phyloP scores from a whole-genome alignment of 1,284 basidiomycete species.

The Pseudozyma pruni region DNA sequence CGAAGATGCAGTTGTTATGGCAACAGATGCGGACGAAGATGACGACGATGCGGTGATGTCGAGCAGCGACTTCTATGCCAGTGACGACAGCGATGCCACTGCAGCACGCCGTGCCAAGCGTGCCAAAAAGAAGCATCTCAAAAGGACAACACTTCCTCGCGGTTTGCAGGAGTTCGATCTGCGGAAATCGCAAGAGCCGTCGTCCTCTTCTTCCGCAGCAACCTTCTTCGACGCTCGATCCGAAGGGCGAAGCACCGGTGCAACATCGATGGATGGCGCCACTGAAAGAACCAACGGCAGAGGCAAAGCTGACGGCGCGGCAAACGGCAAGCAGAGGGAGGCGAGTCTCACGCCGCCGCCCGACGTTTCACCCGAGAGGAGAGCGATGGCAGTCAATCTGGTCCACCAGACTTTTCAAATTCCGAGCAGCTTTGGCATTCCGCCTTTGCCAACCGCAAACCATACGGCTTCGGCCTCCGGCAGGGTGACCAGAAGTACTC shows the following conservation, averaged over 20 bases:
- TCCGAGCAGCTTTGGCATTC: constrained; percentile 8
- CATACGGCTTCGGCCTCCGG: background rate
- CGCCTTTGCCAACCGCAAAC: background rate
- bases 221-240: constrained; percentile 1
- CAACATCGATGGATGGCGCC: background rate
- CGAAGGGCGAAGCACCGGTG: background rate
- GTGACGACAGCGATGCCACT: constrained; percentile 21
- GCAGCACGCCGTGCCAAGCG: constrained; percentile 20
- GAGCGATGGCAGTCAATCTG: constrained; percentile 32
- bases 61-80: constrained; percentile 21
- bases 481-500: constrained; percentile 2
- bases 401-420: constrained; percentile 23
- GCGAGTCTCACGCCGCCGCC: constrained; percentile 42
- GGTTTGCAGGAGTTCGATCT: constrained; percentile 14
- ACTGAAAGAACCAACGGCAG: background rate
- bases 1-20: background rate
- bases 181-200: constrained; percentile 16
- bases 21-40: background rate
- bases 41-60: constrained; percentile 6
- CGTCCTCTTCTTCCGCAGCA: constrained; percentile 3
- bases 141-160: constrained; percentile 16
- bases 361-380: constrained; percentile 24
- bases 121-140: constrained; percentile 25
- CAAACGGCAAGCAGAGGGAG: constrained; percentile 8
- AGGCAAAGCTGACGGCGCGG: background rate